Percentiles rank a stretch among this genome's conserved stretches.
phyloP scores from a whole-genome alignment of 441 rosid genomes.

The Viola pubescens region DNA sequence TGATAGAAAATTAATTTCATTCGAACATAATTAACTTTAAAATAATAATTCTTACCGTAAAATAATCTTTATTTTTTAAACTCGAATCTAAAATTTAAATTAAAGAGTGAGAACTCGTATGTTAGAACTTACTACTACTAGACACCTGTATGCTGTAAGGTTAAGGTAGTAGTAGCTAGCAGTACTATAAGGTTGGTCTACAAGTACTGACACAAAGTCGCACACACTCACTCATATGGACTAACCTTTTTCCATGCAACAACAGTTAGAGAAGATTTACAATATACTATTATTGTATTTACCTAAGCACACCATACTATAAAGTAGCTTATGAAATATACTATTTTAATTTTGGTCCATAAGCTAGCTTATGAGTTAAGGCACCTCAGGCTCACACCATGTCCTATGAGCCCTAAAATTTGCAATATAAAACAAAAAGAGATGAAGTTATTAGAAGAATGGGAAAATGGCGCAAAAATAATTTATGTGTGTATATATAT shows the following conservation, averaged over 20 bases:
- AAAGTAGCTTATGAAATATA: slow-evolving; percentile 10
- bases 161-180: neutral
- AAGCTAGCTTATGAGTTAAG: slow-evolving; percentile 61
- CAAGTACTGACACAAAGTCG: slow-evolving; percentile 4
- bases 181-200: neutral
- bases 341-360: slow-evolving; percentile 12
- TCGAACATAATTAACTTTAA: neutral
- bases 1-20: neutral
- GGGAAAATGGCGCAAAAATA: neutral
- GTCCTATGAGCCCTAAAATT: slow-evolving; percentile 42
- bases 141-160: too few species aligned
- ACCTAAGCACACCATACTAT: slow-evolving; percentile 5
- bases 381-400: slow-evolving; percentile 21
- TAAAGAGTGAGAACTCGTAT: too few species aligned
- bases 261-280: slow-evolving; percentile 5
- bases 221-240: neutral
- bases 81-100: too few species aligned
- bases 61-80: too few species aligned
- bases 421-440: slow-evolving; percentile 36
- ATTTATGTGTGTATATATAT: slow-evolving; percentile 5
- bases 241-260: slow-evolving; percentile 26
- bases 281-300: neutral
- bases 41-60: too few species aligned
- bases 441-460: slow-evolving; percentile 18
- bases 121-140: too few species aligned